Base-by-base conservation (phyloP, 1,284 basidiomycete genomes). In the Lentinula novae-zelandiae region DNA sequence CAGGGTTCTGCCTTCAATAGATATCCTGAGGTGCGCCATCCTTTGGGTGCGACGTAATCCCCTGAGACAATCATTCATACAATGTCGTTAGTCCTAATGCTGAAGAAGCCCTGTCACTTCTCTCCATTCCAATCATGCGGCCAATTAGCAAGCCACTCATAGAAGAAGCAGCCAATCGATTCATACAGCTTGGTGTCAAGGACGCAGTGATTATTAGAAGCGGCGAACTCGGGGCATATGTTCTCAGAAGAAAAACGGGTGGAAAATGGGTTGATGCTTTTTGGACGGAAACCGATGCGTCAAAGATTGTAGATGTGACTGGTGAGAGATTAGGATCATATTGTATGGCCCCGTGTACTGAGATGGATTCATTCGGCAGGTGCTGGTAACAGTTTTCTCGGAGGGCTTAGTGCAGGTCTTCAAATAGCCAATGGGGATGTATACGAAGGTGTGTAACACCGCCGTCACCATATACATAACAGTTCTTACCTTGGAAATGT, bases 321-420 rank as follows among this genome's bases (percentile, higher is more conserved):
- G 93, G 92, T 86, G 64, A 66, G 74, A 39, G 17, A 13, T 22
- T 5, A 5, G 9, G 22, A n/a, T 57, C 52, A 58, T 22, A 40
- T 55, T 51, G 22, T 60, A 52, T 46, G 22, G 33, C 53, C 52
- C 57, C 52, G 20, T 57, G 27, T 12, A 17, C 7, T 48, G 42
- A 54, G 10, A 34, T 40, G 15, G n/a, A 31, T 51, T 22, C 12
- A 50, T 44, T 15, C 57, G 58, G 5, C 60, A 92, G 92, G 92
- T 49, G 93, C 92, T 5, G 94, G 94, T 9, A 96, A 96, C 73
- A 84, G 85, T 56, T 96, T 95, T 71, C 75, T 96, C 38, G 95
- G 94, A 9, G 91, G 93, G 0, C 76, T 96, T 7, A 85, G 84
- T 13, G 93, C 92, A 5, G 93, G 93, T 0, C 70, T 95, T 53